Conservation (phyloP, 331 rosid species). For the Quercus lobata region DNA sequence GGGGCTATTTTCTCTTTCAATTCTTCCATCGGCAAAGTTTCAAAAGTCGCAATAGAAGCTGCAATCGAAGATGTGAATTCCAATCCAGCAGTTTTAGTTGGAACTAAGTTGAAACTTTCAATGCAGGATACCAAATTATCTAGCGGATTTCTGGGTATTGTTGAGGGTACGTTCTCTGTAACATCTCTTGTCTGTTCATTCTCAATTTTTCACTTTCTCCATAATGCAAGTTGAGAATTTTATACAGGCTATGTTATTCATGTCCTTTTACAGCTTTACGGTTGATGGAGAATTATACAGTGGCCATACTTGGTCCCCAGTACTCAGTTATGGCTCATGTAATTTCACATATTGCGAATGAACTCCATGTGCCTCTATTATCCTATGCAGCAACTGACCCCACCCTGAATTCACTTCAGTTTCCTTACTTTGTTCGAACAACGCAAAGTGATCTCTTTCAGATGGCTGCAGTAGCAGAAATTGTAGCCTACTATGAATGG, state of each 20-base stretch:
- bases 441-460: conserved; percentile 62
- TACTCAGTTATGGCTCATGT: conserved; percentile 80
- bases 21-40: conserved; percentile 44
- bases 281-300: conserved; percentile 60
- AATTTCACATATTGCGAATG: conserved; percentile 82
- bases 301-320: conserved; percentile 95
- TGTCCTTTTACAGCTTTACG: conserved; percentile 56
- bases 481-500: conserved; percentile 67
- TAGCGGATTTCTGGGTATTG: conserved; percentile 71
- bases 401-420: conserved; percentile 83
- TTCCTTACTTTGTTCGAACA: conserved; percentile 75
- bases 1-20: conserved; percentile 59
- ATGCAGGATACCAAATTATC: conserved; percentile 51
- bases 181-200: not conserved
- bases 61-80: conserved; percentile 66
- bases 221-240: not conserved
- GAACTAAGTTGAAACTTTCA: conserved; percentile 41
- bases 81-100: conserved; percentile 51
- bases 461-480: conserved; percentile 81
- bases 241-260: conserved; percentile 1
- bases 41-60: conserved; percentile 50
- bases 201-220: not conserved
- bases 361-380: conserved; percentile 77
- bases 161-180: conserved; percentile 60
- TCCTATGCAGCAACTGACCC: conserved; percentile 90